These are phyloP conservation scores for Aureoboletus auriporus DNA, from an alignment of 768 basidiomycete species.

Conservation along the genomic window DNA sequence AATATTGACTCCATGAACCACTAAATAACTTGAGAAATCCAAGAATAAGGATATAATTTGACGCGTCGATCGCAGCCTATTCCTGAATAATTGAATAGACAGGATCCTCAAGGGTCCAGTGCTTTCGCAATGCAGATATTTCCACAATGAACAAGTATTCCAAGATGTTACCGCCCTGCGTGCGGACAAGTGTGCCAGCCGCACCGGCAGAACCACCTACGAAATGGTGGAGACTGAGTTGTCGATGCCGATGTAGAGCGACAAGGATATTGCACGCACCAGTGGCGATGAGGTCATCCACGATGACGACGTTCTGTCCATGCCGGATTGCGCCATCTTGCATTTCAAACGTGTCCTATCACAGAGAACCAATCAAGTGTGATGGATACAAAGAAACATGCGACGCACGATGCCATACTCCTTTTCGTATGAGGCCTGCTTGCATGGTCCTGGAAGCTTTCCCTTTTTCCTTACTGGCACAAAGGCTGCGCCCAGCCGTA, in stretches of 20 bases:
- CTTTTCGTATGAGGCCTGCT: constrained; percentile 76
- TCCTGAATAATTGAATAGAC: constrained; percentile 88
- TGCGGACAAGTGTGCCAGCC: constrained; percentile 82
- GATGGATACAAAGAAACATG: not conserved
- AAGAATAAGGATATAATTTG: constrained; percentile 24
- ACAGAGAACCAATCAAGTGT: constrained; percentile 1
- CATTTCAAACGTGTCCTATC: constrained; percentile 95
- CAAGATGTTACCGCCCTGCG: constrained; percentile 78
- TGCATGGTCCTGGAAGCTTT: constrained; percentile 88
- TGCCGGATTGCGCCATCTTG: constrained; percentile 80
- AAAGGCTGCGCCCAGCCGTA: constrained; percentile 89
- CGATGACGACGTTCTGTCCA: constrained; percentile 79
- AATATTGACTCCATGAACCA: constrained; percentile 1
- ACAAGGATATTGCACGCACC: constrained; percentile 43
- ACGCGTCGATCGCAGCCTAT: constrained; percentile 6
- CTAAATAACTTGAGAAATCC: constrained; percentile 3
- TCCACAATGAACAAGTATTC: constrained; percentile 97
- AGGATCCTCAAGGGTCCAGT: constrained; percentile 70
- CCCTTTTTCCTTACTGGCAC: constrained; percentile 93
- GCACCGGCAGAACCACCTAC: constrained; percentile 90
- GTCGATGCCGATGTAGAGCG: not conserved
- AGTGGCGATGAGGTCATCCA: constrained; percentile 96
- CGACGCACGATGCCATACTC: constrained; percentile 82
- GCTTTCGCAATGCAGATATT: constrained; percentile 67
- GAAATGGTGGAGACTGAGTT: constrained; percentile 4